phyloP scores from a whole-genome alignment of 2,329 filamentous ascomycete genomes.

The Cadophora sp. region DNA sequence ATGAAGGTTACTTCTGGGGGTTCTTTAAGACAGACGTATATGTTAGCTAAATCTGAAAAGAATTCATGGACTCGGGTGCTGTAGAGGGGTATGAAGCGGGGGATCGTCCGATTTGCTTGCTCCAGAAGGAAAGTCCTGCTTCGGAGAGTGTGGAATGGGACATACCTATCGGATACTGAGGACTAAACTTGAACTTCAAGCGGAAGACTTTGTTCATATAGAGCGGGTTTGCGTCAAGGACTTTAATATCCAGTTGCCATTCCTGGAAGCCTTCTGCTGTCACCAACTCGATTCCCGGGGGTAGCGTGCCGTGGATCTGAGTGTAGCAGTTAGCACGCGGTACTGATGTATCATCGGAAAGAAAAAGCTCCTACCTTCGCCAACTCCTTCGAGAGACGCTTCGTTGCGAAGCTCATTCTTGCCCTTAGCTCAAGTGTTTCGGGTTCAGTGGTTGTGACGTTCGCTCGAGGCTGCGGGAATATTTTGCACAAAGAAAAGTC shows the following conservation, averaged over 20 bases:
- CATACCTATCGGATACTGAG: constrained; percentile 87
- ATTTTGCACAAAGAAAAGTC: not conserved
- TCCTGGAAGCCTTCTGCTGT: constrained; percentile 83
- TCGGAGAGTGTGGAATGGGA: not conserved
- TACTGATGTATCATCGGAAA: not conserved
- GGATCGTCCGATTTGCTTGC: not conserved
- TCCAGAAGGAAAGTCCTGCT: not conserved
- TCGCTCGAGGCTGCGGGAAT: not conserved
- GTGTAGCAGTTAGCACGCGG: not conserved
- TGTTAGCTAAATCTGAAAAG: constrained; percentile 6
- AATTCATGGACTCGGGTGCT: not conserved
- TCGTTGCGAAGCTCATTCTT: constrained; percentile 58
- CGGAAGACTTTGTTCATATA: constrained; percentile 83
- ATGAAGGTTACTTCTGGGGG: constrained; percentile 94
- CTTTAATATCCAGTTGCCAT: constrained; percentile 91
- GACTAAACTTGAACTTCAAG: constrained; percentile 85
- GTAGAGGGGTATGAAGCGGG: constrained; percentile 1
- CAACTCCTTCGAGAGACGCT: constrained; percentile 66
- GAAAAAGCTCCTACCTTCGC: constrained; percentile 53
- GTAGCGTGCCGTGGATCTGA: constrained; percentile 47
- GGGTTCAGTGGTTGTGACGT: not conserved
- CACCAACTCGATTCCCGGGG: constrained; percentile 78
- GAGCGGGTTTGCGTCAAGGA: constrained; percentile 88
- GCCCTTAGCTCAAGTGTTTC: not conserved
- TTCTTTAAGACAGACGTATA: constrained; percentile 60